Base-by-base conservation (phyloP, 1,284 basidiomycete species). In the Apiotrichum laibachii region DNA sequence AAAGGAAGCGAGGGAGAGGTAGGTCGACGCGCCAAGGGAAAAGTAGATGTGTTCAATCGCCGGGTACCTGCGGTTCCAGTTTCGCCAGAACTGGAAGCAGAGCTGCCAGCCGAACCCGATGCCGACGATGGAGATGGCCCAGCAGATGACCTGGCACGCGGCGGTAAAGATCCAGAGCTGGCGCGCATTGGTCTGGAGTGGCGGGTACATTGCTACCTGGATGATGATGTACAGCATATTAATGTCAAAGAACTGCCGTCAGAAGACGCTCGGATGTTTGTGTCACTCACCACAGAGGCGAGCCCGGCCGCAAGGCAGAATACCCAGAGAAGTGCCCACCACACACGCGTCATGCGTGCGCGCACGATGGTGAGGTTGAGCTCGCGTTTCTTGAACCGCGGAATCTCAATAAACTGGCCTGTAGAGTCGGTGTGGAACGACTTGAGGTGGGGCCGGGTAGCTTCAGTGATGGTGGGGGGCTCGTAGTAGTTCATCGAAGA, bases 41-140 rank as follows among this genome's bases (percentile, higher is more conserved):
- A 90, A 80, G 75, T 92, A 92, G 61, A 93, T 84, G 9, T 89
- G 88, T 53, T 88, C 81, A 60, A 92, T 86, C 19, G 85, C 80
- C 1, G 90, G 90, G 46, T 89, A 88, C 90, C 88, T 88, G 67
- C 87, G 81, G 65, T 89, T 83, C 90, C 90, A 92, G 60, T 88
- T 80, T 58, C 90, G 81, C 66, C 83, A 82, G 73, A 90, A 92
- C 48, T 86, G 88, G 73, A 87, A 92, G 39, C 89, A 79, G 48
- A 90, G 73, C 66, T 92, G 89, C 77, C 91, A 92, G 31, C 89
- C 75, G 62, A 92, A 70, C 71, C 87, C 85, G n/a, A 92, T 84
- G n/a, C 84, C 82, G 55, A 88, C 72, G 40, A 90, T 82, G 83
- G 88, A 90, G 46, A 84, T 80, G 53, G 83, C 73, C 86, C 88